Percentiles rank a stretch among this genome's conserved stretches.
phyloP scores from a whole-genome alignment of 306 rosid genomes.

The Argentina anserina region DNA sequence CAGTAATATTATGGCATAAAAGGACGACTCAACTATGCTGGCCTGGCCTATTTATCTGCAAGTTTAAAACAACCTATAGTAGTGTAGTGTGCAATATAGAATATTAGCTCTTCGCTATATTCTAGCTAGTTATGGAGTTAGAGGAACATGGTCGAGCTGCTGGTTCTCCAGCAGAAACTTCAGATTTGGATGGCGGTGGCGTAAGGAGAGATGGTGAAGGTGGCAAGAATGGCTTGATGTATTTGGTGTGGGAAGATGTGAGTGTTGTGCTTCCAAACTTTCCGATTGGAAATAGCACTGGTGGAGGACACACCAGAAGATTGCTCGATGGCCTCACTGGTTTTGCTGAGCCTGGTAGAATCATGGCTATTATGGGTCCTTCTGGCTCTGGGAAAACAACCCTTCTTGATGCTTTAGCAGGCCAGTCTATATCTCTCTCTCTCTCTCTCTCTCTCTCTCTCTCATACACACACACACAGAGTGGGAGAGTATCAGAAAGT shows the following conservation, averaged over 20 bases:
- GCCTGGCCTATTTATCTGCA: neutral
- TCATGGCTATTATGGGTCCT: constrained; percentile 97
- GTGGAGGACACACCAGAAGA: constrained; percentile 58
- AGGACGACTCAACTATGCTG: neutral
- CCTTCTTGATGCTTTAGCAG: constrained; percentile 89
- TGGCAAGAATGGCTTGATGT: constrained; percentile 36
- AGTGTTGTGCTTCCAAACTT: constrained; percentile 69
- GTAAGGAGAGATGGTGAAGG: neutral
- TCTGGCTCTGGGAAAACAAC: constrained; percentile 97
- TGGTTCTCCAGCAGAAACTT: neutral
- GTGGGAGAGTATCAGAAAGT: neutral
- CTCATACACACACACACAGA: neutral
- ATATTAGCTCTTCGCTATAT: too few relatives aligned
- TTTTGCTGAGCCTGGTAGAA: constrained; percentile 75
- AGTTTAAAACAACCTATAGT: neutral
- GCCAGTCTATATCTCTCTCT: constrained; percentile 26
- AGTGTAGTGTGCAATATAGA: neutral
- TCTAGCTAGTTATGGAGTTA: constrained; percentile 8
- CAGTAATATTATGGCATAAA: neutral
- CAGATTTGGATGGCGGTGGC: neutral
- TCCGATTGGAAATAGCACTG: constrained; percentile 17
- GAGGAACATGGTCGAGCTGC: neutral
- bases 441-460: neutral
- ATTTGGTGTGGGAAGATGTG: constrained; percentile 80
- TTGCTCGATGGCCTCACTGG: constrained; percentile 73